These are phyloP conservation scores for Naegleria lovaniensis DNA, from an alignment of 208 protist genomes.

Conservation along the genomic window DNA sequence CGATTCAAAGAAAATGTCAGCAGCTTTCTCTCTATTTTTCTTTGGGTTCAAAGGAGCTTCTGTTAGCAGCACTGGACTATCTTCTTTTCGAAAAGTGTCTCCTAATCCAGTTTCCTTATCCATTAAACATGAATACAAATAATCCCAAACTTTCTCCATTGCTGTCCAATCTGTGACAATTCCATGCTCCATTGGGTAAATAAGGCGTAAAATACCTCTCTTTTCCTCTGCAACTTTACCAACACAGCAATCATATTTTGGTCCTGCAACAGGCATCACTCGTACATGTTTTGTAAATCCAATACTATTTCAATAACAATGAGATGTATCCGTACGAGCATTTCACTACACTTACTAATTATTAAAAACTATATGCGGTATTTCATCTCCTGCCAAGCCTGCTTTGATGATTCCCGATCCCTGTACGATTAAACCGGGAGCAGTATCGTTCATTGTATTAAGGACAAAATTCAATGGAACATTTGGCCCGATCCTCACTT, in stretches of 20 bases:
- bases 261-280: neutral
- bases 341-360: neutral
- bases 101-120: neutral
- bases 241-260: neutral
- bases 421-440: no score
- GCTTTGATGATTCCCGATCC: slow-evolving; percentile 74
- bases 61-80: slow-evolving; percentile 75
- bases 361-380: slow-evolving; percentile 57
- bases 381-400: slow-evolving; percentile 89
- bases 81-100: neutral
- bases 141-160: slow-evolving; percentile 89
- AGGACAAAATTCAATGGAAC: neutral
- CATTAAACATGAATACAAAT: neutral
- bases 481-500: neutral
- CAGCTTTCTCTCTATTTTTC: slow-evolving; percentile 78
- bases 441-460: no score
- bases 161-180: slow-evolving; percentile 93
- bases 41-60: slow-evolving; percentile 88
- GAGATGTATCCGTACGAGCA: no score
- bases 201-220: slow-evolving; percentile 53
- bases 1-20: slow-evolving; percentile 88
- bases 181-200: slow-evolving; percentile 91
- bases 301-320: neutral
- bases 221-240: neutral
- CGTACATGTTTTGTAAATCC: neutral